Conservation (phyloP, 306 rosid genomes). For the Cicer cuneatum region DNA sequence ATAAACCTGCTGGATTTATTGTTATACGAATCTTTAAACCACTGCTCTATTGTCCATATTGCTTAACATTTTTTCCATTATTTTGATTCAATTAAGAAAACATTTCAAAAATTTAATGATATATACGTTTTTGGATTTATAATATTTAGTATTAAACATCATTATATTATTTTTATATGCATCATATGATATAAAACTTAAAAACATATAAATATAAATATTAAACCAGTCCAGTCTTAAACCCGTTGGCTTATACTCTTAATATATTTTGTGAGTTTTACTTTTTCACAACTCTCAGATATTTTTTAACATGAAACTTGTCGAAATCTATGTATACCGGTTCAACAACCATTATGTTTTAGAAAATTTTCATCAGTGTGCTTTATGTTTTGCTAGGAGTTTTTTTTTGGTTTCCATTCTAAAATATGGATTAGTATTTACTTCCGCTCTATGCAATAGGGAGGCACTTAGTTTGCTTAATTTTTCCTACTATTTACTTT, state of each 20-base stretch:
- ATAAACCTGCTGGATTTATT: background rate
- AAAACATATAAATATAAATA: too few relatives aligned
- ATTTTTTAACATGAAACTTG: background rate
- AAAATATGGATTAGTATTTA: background rate
- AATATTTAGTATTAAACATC: too few relatives aligned
- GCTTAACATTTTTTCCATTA: background rate
- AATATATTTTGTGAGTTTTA: background rate
- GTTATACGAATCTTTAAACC: background rate
- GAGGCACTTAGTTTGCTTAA: slow-evolving; percentile 18
- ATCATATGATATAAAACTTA: too few relatives aligned
- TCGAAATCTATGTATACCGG: background rate
- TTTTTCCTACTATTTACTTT: background rate
- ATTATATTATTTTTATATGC: too few relatives aligned
- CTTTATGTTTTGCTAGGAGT: background rate
- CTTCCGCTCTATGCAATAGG: background rate
- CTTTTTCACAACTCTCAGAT: background rate
- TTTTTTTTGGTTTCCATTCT: background rate
- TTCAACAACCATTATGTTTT: background rate
- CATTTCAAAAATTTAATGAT: too few relatives aligned
- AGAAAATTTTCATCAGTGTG: background rate
- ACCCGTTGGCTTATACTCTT: background rate
- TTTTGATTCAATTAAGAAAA: too few relatives aligned
- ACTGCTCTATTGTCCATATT: background rate
- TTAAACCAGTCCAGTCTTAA: background rate
- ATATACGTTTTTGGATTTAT: too few relatives aligned